Evolutionary conservation across 768 basidiomycete genomes (phyloP).

Genomic region (Rhodotorula taiwanensis): DNA sequence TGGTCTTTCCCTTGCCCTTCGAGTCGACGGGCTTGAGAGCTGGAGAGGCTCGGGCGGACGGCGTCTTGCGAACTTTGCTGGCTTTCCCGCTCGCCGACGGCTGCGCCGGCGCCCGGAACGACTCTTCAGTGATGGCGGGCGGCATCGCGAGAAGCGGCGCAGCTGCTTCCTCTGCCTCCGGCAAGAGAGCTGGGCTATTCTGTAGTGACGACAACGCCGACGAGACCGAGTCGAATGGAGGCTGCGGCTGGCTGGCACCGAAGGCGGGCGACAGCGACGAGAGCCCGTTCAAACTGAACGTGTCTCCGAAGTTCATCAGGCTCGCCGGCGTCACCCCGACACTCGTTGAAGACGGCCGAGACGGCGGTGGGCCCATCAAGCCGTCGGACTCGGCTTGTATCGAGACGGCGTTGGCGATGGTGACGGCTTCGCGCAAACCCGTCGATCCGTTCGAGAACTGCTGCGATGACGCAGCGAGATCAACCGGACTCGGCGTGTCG

Average conservation of each 20-base stretch:
- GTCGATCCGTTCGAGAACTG: background rate
- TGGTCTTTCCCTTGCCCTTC: slow-evolving; percentile 31
- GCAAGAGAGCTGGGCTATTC: slow-evolving; percentile 22
- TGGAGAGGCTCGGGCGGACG: slow-evolving; percentile 10
- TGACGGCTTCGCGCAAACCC: background rate
- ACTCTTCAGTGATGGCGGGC: background rate
- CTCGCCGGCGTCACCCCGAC: slow-evolving; percentile 74
- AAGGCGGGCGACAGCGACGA: slow-evolving; percentile 23
- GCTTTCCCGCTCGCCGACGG: slow-evolving; percentile 10
- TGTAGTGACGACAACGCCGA: slow-evolving; percentile 11
- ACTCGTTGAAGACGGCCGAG: slow-evolving; percentile 11
- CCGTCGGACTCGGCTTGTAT: background rate
- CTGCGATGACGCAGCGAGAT: slow-evolving; percentile 4
- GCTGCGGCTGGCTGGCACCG: background rate
- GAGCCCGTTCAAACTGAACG: slow-evolving; percentile 14
- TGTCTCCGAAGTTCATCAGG: slow-evolving; percentile 70
- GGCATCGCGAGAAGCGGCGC: background rate
- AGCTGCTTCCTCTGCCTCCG: background rate
- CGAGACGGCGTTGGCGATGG: background rate
- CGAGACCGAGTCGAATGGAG: background rate
- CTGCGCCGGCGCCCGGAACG: background rate
- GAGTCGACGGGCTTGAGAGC: slow-evolving; percentile 19
- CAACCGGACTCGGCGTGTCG: slow-evolving; percentile 35
- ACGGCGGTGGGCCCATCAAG: slow-evolving; percentile 32
- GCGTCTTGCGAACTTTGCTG: slow-evolving; percentile 2